Percentiles rank a stretch among this genome's conserved stretches.
Evolutionary conservation across 108 stramenopile species (phyloP).

Genomic region (Epithemia pelagica): DNA sequence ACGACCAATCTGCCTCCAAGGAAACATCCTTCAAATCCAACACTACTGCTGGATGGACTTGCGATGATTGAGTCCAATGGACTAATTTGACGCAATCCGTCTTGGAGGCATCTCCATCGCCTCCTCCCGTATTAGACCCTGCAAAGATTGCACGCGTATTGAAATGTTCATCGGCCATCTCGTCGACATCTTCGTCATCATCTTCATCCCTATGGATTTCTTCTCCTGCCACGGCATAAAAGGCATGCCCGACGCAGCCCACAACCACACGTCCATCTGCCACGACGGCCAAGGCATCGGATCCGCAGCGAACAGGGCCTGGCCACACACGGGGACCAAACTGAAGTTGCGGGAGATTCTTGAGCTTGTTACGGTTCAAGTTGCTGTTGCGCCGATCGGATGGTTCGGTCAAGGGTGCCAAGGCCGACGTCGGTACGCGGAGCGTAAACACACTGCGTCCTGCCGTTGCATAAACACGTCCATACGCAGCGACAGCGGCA

Average conservation of each 20-base stretch:
- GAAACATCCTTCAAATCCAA: constrained; percentile 39
- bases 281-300: constrained; percentile 53
- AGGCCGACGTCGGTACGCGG: background rate
- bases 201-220: constrained; percentile 12
- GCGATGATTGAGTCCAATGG: constrained; percentile 61
- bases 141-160: background rate
- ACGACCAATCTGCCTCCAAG: constrained; percentile 41
- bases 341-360: constrained; percentile 26
- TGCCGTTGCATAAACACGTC: constrained; percentile 57
- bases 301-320: constrained; percentile 50
- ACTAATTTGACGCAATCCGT: constrained; percentile 41
- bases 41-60: constrained; percentile 72
- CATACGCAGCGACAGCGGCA: constrained; percentile 45
- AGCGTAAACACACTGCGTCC: constrained; percentile 29
- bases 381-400: background rate
- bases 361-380: background rate
- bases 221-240: constrained; percentile 53
- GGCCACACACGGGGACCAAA: constrained; percentile 14
- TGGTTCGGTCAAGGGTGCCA: background rate
- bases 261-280: constrained; percentile 59
- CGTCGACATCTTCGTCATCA: background rate
- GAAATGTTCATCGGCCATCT: background rate
- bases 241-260: constrained; percentile 60
- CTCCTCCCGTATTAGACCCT: background rate
- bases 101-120: constrained; percentile 6